These are phyloP conservation scores for Cyanodermella asteris DNA, from an alignment of 2,329 filamentous ascomycete genomes.

Conservation along the genomic window DNA sequence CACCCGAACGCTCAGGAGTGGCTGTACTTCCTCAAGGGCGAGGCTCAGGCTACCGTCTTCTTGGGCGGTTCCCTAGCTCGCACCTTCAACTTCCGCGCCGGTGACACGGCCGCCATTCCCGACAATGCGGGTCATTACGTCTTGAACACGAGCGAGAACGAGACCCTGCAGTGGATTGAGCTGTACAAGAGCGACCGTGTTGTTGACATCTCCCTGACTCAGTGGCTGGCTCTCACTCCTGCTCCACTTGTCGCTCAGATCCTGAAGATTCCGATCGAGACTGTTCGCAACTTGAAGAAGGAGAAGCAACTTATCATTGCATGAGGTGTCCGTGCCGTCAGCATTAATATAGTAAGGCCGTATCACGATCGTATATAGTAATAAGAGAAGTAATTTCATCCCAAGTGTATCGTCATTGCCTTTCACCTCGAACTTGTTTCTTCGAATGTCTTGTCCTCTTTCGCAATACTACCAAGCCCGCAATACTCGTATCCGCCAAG, in stretches of 20 bases:
- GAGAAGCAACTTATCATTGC: conserved; percentile 37
- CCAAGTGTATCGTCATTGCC: no score
- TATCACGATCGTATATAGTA: no score
- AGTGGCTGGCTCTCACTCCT: conserved; percentile 49
- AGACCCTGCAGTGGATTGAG: conserved; percentile 46
- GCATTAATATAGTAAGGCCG: no score
- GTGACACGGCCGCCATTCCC: conserved; percentile 48
- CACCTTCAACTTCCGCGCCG: conserved; percentile 44
- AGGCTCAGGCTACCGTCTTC: conserved; percentile 41
- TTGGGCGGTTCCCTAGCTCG: conserved; percentile 37
- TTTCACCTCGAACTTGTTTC: no score
- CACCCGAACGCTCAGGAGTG: conserved; percentile 38
- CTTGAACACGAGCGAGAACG: conserved; percentile 41
- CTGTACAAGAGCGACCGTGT: conserved; percentile 47
- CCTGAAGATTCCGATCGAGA: conserved; percentile 34
- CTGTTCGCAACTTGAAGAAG: conserved; percentile 36
- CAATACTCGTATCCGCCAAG: no score
- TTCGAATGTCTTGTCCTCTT: no score
- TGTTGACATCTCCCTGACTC: conserved; percentile 42
- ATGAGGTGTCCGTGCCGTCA: no score
- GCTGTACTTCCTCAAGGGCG: conserved; percentile 46
- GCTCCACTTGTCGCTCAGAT: conserved; percentile 37
- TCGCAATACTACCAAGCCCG: no score
- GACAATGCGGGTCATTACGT: conserved; percentile 46
- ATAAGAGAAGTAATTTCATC: no score